Evolutionary conservation across 2,329 filamentous ascomycete species (phyloP), one percentile per base, ranked within the genome.

Genomic region (Diaporthe citrichinensis): DNA sequence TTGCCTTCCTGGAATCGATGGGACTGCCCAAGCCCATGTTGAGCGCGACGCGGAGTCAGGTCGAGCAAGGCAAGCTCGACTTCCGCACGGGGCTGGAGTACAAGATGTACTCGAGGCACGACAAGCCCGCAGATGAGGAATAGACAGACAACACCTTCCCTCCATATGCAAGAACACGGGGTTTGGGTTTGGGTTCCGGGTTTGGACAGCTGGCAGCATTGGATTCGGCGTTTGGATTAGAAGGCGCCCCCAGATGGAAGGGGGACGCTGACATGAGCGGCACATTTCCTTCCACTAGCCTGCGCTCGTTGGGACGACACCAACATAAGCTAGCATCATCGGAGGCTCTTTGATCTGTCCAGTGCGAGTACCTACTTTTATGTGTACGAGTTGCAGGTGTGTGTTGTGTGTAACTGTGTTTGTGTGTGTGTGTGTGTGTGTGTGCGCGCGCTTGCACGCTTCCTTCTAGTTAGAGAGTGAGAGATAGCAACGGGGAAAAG

Each of bases 1-100:
- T 92, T 67, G 80, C 84, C 34, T 93, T 91, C 84, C 85, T 93
- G 69, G 89, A 91, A 80, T 91, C 90, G 7, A 93, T 93, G 91
- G 91, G 91, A 68, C 84, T 93, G n/a, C 90, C 91, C 0, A 87
- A 89, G 79, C 89, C 90, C 34, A 89, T 92, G 85, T 85, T 92
- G 59, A 84, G 85, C 1, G 88, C 87, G 4, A 92, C 90, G 2
- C 85, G 91, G 71, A 88, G 89, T 77, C 88, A 92, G 79, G 90
- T 93, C 61, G 91, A 92, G 84, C 85, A 87, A 79, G 89, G 90
- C 68, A 90, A 90, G 82, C 84, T 92, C 44, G 88, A 90, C 78
- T 90, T 91, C 80, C 87, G 87, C 76, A 90, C 85, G 59, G 88
- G 87, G 14, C 83, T 88, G 6, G 90, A 92, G 83, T 92, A 90